Percentiles rank a stretch among this genome's conserved stretches.
Evolutionary conservation across 768 basidiomycete species (phyloP).

Genomic region (Tulasnella sp.): DNA sequence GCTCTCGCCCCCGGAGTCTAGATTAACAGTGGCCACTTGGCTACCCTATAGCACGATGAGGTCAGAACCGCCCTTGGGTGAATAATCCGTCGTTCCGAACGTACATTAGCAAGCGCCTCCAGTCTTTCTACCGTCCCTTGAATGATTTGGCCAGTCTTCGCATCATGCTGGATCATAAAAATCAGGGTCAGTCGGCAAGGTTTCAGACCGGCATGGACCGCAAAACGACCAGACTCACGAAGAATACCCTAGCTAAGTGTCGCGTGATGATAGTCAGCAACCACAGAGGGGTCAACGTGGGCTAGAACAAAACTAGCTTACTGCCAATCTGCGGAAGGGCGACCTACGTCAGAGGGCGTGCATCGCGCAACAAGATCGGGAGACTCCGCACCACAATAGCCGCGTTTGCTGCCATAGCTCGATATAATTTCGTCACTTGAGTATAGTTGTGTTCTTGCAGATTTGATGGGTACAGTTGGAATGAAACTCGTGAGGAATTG

Average conservation of each 20-base stretch:
- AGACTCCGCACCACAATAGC: background rate
- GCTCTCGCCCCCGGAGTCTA: constrained; percentile 9
- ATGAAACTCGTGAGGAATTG: background rate
- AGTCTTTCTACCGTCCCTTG: constrained; percentile 12
- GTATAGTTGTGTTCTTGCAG: background rate
- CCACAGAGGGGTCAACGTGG: background rate
- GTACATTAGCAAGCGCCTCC: constrained; percentile 6
- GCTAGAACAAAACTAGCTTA: background rate
- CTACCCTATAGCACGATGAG: background rate
- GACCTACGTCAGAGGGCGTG: constrained; percentile 8
- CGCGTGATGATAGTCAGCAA: background rate
- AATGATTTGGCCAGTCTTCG: constrained; percentile 12
- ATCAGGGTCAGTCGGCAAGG: background rate
- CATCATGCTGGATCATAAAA: constrained; percentile 10
- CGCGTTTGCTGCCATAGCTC: constrained; percentile 18
- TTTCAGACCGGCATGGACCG: background rate
- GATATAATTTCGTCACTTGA: background rate
- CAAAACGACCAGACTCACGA: constrained; percentile 6
- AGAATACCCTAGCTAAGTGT: constrained; percentile 24
- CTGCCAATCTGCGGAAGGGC: background rate
- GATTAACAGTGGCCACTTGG: background rate
- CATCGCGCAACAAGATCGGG: constrained; percentile 14
- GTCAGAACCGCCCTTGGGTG: background rate
- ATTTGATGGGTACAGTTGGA: background rate
- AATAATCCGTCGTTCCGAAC: background rate